Conservation (phyloP, 139 green algal species). For the Chlamydomonas incerta region DNA sequence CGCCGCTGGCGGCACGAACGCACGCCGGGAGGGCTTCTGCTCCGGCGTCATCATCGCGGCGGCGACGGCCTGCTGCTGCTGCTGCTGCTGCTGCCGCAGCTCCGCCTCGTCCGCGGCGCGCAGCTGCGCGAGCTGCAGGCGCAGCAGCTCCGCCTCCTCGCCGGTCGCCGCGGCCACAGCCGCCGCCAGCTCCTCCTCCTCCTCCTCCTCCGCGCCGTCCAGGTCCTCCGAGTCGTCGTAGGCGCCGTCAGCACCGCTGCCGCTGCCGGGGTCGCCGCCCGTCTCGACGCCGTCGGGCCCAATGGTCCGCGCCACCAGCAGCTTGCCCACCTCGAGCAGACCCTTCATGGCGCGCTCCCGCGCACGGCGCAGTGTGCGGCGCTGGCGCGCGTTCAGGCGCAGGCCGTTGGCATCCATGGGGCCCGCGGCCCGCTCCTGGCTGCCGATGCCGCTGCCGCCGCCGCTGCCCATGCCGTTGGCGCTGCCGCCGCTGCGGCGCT, state of each 20-base stretch:
- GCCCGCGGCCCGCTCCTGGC: constrained; percentile 17
- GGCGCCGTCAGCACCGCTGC: too few species aligned
- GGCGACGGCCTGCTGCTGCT: too few species aligned
- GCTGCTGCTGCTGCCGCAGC: too few species aligned
- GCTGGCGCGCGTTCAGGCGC: constrained; percentile 67
- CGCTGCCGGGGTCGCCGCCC: not conserved
- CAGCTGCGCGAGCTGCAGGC: too few species aligned
- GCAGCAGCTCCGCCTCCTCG: too few species aligned
- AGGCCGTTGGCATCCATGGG: not conserved
- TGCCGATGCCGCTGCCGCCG: not conserved
- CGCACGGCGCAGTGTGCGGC: constrained; percentile 68
- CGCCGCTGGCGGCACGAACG: too few species aligned
- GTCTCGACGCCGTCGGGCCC: not conserved
- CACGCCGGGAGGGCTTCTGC: too few species aligned
- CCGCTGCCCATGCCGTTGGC: not conserved
- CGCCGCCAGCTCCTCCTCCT: not conserved
- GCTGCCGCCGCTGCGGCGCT: constrained; percentile 1
- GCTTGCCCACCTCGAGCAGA: constrained; percentile 59
- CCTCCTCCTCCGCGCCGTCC: not conserved
- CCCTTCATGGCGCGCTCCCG: constrained; percentile 68
- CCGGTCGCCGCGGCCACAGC: too few species aligned
- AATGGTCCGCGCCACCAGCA: constrained; percentile 44
- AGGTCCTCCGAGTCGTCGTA: constrained; percentile 13
- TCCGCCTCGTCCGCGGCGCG: too few species aligned
- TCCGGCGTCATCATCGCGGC: too few species aligned